Conservation (phyloP, 306 rosid species). For the Ziziphus jujuba region DNA sequence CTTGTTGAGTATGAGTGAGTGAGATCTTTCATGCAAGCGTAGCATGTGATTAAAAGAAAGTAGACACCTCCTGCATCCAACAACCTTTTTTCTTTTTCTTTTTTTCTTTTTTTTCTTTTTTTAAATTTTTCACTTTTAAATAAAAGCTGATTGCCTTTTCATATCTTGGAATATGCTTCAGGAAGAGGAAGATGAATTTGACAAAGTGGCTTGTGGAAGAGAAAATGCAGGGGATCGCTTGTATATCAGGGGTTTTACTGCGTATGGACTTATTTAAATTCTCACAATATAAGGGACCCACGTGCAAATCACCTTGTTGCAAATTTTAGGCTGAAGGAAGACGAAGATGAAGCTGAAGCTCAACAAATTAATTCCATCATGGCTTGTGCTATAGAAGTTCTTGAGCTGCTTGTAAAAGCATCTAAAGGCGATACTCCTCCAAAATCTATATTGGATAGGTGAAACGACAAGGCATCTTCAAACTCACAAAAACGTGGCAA, state of each 20-base stretch:
- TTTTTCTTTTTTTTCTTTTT: background rate
- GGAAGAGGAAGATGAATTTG: slow-evolving; percentile 44
- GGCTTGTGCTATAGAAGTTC: background rate
- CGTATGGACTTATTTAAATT: slow-evolving; percentile 30
- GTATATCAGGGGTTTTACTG: slow-evolving; percentile 21
- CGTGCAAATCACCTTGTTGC: slow-evolving; percentile 34
- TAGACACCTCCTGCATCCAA: background rate
- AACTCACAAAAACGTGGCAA: slow-evolving; percentile 32
- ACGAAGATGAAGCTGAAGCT: slow-evolving; percentile 30
- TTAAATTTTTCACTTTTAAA: background rate
- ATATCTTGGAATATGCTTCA: slow-evolving; percentile 7
- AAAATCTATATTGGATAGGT: slow-evolving; percentile 36
- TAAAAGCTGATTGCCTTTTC: background rate
- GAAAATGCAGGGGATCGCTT: slow-evolving; percentile 22
- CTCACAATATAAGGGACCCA: slow-evolving; percentile 31
- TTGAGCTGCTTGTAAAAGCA: background rate
- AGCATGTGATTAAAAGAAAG: background rate
- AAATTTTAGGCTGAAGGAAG: slow-evolving; percentile 32
- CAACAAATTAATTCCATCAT: background rate
- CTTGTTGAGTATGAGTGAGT: background rate
- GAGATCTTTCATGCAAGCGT: background rate
- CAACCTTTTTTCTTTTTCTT: background rate
- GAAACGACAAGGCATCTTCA: background rate
- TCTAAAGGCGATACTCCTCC: slow-evolving; percentile 16
- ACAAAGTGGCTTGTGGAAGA: slow-evolving; percentile 35